Conservation (phyloP, 345 rosid genomes). For the Salix arbutifolia region DNA sequence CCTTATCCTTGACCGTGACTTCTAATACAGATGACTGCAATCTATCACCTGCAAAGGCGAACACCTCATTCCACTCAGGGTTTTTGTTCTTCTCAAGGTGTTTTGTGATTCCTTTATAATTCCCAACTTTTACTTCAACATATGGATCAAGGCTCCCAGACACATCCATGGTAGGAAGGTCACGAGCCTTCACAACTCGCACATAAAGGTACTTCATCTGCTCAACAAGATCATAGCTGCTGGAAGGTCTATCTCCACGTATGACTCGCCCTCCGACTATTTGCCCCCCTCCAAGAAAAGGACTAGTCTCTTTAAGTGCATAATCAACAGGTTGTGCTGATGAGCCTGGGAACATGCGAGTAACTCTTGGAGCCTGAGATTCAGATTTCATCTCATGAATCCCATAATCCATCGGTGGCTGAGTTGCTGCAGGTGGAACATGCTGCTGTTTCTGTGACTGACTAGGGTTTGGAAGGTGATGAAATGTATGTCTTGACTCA, state of each 20-base stretch:
- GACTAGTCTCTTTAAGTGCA: constrained; percentile 27
- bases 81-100: constrained; percentile 24
- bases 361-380: constrained; percentile 37
- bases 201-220: constrained; percentile 27
- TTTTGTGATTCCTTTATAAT: constrained; percentile 27
- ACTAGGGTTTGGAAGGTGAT: constrained; percentile 40
- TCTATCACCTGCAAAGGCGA: constrained; percentile 31
- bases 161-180: constrained; percentile 26
- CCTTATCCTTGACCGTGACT: constrained; percentile 29
- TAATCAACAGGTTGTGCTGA: constrained; percentile 34
- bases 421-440: constrained; percentile 17
- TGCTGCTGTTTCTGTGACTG: constrained; percentile 25
- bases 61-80: constrained; percentile 33
- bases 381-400: constrained; percentile 47
- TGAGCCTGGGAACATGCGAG: constrained; percentile 38
- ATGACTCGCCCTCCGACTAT: constrained; percentile 71
- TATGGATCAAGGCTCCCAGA: constrained; percentile 34
- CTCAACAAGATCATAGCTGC: constrained; percentile 34
- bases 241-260: constrained; percentile 18
- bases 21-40: constrained; percentile 26
- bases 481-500: constrained; percentile 39
- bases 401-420: constrained; percentile 33
- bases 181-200: constrained; percentile 27
- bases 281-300: constrained; percentile 32
- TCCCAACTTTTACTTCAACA: constrained; percentile 32